phyloP scores from a whole-genome alignment of 164 flowering plant species.

The Tinospora cordifolia region DNA sequence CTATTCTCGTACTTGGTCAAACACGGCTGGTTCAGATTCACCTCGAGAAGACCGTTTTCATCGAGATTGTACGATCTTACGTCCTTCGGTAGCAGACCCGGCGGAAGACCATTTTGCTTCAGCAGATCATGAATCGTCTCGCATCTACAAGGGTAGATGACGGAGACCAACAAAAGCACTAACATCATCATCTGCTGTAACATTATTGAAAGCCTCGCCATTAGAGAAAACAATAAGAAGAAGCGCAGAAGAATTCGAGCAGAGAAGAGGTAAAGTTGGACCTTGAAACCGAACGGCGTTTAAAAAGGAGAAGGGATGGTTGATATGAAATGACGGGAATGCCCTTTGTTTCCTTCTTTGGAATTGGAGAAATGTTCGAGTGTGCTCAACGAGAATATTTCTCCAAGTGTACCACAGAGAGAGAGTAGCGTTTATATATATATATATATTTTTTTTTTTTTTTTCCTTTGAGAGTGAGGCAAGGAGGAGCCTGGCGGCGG shows the following conservation, averaged over 20 bases:
- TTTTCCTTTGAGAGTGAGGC: no score
- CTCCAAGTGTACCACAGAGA: no score
- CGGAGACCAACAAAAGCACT: slow-evolving; percentile 1
- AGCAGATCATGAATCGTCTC: slow-evolving; percentile 63
- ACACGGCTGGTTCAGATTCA: slow-evolving; percentile 59
- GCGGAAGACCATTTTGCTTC: slow-evolving; percentile 49
- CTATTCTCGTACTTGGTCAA: slow-evolving; percentile 61
- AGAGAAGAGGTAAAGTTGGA: background rate
- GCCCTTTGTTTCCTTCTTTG: background rate
- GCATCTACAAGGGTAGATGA: slow-evolving; percentile 6
- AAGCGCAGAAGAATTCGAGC: background rate
- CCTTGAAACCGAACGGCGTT: background rate
- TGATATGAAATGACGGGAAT: background rate
- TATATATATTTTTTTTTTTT: no score
- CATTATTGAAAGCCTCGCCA: background rate
- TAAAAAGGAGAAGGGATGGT: background rate
- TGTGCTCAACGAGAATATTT: no score
- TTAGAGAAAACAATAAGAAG: background rate
- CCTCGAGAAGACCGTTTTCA: slow-evolving; percentile 47
- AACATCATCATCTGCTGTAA: background rate
- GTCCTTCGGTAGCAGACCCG: slow-evolving; percentile 59
- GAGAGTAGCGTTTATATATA: no score
- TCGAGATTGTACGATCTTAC: slow-evolving; percentile 52
- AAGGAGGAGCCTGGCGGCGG: no score
- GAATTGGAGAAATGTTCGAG: no score